Base-by-base conservation (phyloP, 192 early-diverging fungal genomes). In the Funneliformis mosseae region DNA sequence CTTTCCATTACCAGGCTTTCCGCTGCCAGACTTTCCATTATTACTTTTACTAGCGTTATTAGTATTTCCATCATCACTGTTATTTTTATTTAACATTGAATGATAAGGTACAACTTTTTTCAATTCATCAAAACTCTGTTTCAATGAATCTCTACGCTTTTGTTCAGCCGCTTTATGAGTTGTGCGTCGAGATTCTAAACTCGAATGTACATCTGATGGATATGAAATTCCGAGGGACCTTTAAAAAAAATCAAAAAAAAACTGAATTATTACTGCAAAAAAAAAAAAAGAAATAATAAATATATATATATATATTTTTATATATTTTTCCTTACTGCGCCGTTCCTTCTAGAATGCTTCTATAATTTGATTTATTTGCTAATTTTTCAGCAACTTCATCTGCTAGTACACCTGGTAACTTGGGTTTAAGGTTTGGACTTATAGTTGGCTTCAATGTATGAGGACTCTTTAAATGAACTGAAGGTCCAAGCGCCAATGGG, bases 81-180 rank as follows among this genome's bases (percentile, higher is more conserved):
- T 74, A 41, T 27, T 62, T 39, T 41, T 76, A 48, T 8, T 68
- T 59, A 39, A n/a, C n/a, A 45, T 18, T n/a, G 64, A 33, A 2
- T 64, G 21, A 28, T 25, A 78, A 38, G 95, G 94, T 48, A 98
- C 81, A 42, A 94, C 85, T 1, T 81, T 71, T 61, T 90, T 85
- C 10, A 99, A 84, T 10, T 92, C 87, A 48, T 98, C 95, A 82
- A 99, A 99, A 69, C 93, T 95, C 61, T 92, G 83, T 76, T 98
- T 98, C 6, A 99, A 90, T 41, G 93, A 94, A 80, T 99, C 98
- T 9, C 98, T 89, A 12, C 98, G 93, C 83, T 95, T 95, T 83
- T 99, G 98, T 83, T 99, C 98, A 4, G 97, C 96, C 61, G 96
- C 92, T 84, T 98, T 97, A 86, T 99, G 98, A 18, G 91, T 92